Conservation (phyloP, 495 filamentous ascomycete genomes). For the Penicillium flavigenum region DNA sequence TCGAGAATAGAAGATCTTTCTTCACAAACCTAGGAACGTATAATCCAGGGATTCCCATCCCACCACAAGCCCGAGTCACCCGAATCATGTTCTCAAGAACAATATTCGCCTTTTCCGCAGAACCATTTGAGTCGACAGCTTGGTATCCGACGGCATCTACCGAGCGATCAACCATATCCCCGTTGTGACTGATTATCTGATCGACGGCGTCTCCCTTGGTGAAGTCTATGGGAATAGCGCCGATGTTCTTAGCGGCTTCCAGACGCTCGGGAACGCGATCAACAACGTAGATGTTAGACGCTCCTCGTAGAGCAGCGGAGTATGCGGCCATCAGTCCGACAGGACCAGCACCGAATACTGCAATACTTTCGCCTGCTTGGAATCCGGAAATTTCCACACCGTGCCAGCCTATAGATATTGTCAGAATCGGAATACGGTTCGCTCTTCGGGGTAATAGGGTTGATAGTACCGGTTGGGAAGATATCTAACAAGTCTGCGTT, state of each 20-base stretch:
- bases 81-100: conserved; percentile 49
- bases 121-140: conserved; percentile 43
- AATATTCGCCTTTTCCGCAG: conserved; percentile 43
- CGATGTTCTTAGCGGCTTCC: conserved; percentile 52
- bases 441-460: neutral
- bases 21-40: conserved; percentile 38
- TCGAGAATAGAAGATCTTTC: neutral
- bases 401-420: conserved; percentile 46
- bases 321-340: conserved; percentile 61
- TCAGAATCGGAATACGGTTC: neutral
- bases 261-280: conserved; percentile 55
- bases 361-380: conserved; percentile 53
- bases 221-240: conserved; percentile 43
- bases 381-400: conserved; percentile 55
- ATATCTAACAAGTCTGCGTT: conserved; percentile 41
- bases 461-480: conserved; percentile 50
- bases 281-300: conserved; percentile 53
- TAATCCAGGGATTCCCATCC: conserved; percentile 49
- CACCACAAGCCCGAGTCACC: conserved; percentile 47
- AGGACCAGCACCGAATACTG: conserved; percentile 51
- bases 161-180: conserved; percentile 51
- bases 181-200: conserved; percentile 35
- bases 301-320: conserved; percentile 52
- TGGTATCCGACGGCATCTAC: conserved; percentile 58
- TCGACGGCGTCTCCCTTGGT: conserved; percentile 39